Evolutionary conservation across 768 basidiomycete genomes (phyloP).

Genomic region (Daedaleopsis nitida): DNA sequence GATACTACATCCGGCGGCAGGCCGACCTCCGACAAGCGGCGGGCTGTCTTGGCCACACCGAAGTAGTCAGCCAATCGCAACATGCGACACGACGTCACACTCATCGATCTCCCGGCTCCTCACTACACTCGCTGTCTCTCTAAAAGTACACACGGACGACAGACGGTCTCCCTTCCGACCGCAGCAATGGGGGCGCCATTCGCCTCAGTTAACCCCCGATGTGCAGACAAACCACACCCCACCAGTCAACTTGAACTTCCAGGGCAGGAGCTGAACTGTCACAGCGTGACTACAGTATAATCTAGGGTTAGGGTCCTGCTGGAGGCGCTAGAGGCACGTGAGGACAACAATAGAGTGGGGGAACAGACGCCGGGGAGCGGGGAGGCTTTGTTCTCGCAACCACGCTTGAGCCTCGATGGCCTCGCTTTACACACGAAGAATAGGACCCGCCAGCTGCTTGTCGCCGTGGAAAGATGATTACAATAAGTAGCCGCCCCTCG

Average conservation of each 20-base stretch:
- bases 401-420: neutral
- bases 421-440: neutral
- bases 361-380: neutral
- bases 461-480: neutral
- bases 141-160: no score
- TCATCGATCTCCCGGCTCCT: neutral
- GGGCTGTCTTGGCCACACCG: neutral
- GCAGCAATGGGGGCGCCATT: neutral
- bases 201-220: neutral
- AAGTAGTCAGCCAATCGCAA: neutral
- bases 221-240: neutral
- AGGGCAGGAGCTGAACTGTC: constrained; percentile 1
- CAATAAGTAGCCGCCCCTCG: neutral
- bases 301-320: constrained; percentile 4
- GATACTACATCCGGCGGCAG: neutral
- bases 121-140: neutral
- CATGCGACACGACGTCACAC: neutral
- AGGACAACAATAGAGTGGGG: constrained; percentile 5
- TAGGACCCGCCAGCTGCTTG: neutral
- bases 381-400: neutral
- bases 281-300: constrained; percentile 12
- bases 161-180: no score
- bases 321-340: constrained; percentile 8
- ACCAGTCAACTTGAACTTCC: constrained; percentile 8
- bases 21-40: neutral